Conservation (phyloP, 495 filamentous ascomycete species). For the Delitschia confertaspora region DNA sequence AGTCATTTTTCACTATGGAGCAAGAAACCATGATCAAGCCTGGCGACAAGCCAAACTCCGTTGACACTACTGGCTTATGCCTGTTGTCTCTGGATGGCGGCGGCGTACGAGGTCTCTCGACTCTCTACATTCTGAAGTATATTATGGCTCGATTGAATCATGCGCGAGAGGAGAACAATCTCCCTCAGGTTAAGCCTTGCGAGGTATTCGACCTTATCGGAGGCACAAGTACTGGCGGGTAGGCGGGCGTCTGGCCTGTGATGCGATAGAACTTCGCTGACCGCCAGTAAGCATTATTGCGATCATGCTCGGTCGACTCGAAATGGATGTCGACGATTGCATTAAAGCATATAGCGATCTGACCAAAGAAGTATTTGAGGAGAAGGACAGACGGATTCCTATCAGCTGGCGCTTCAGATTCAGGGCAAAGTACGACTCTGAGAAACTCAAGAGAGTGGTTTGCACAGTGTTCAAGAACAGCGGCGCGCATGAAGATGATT, state of each 20-base stretch:
- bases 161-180: conserved; percentile 7
- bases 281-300: conserved; percentile 17
- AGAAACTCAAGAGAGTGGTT: conserved; percentile 28
- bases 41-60: too few species aligned
- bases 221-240: conserved; percentile 23
- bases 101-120: conserved; percentile 24
- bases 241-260: not conserved
- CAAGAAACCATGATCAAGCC: too few species aligned
- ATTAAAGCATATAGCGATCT: conserved; percentile 18
- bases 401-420: too few species aligned
- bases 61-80: conserved; percentile 10
- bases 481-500: conserved; percentile 3
- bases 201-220: conserved; percentile 27
- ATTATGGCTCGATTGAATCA: conserved; percentile 17
- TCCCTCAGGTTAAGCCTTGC: conserved; percentile 13
- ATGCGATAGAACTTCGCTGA: not conserved
- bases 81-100: conserved; percentile 23
- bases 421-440: conserved; percentile 29
- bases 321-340: conserved; percentile 13
- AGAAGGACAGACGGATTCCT: conserved; percentile 12
- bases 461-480: conserved; percentile 24
- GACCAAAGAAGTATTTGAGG: conserved; percentile 17
- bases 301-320: conserved; percentile 25
- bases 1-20: too few species aligned
- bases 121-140: conserved; percentile 12